phyloP scores from a whole-genome alignment of 106 monocot species.

The Acanthochlamys bracteata region DNA sequence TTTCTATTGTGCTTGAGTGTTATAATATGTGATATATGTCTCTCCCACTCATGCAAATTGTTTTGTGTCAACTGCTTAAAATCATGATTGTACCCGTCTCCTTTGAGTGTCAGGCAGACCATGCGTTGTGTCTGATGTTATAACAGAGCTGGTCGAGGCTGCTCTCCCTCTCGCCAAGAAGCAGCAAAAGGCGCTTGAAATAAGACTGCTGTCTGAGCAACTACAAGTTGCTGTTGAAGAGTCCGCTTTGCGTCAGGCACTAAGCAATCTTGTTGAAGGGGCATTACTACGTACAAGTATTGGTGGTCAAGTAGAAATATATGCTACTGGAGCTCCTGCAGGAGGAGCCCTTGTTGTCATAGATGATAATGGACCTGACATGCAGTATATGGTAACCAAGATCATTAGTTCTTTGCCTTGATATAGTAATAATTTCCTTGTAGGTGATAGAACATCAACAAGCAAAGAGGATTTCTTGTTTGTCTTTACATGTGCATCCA shows the following conservation, averaged over 20 bases:
- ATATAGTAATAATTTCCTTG: not conserved
- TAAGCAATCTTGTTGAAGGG: slow-evolving; percentile 92
- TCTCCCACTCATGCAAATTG: not conserved
- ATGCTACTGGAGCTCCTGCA: slow-evolving; percentile 58
- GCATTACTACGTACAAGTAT: slow-evolving; percentile 60
- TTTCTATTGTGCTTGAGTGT: not conserved
- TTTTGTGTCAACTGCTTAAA: not conserved
- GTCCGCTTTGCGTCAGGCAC: slow-evolving; percentile 69
- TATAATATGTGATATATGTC: not conserved
- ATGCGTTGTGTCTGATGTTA: slow-evolving; percentile 51
- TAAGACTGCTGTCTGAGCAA: slow-evolving; percentile 26
- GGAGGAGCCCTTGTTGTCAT: slow-evolving; percentile 72
- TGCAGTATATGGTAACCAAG: slow-evolving; percentile 84
- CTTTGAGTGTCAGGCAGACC: slow-evolving; percentile 77
- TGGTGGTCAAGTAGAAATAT: slow-evolving; percentile 65
- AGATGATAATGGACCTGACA: slow-evolving; percentile 91
- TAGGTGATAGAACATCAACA: not conserved
- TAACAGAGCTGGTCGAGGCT: slow-evolving; percentile 70
- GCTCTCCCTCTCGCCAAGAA: slow-evolving; percentile 56
- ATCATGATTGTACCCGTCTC: slow-evolving; percentile 1
- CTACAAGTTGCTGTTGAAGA: slow-evolving; percentile 72
- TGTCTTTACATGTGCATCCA: not conserved
- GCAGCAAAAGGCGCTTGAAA: slow-evolving; percentile 48
- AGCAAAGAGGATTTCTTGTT: not conserved
- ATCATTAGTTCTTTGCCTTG: not conserved